These are phyloP conservation scores for Russula vinacea DNA, from an alignment of 768 basidiomycete species.

Conservation along the genomic window DNA sequence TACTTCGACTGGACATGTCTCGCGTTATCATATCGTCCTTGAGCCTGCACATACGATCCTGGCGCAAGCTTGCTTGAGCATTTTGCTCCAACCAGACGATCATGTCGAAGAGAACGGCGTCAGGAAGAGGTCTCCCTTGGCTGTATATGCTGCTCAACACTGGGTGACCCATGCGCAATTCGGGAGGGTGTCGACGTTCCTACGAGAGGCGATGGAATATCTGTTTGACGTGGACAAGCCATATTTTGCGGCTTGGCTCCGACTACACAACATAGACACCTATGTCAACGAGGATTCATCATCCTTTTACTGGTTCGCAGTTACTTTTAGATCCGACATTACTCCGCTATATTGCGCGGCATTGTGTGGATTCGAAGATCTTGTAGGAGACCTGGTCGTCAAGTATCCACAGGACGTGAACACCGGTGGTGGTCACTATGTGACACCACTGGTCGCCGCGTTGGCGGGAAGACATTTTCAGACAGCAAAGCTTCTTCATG, in stretches of 20 bases:
- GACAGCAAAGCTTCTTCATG: too few species aligned
- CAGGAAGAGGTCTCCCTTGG: background rate
- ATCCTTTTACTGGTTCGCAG: background rate
- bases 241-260: background rate
- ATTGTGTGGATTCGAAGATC: too few species aligned
- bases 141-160: background rate
- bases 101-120: too few species aligned
- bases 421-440: too few species aligned
- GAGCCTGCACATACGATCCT: background rate
- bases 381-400: too few species aligned
- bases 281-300: too few species aligned
- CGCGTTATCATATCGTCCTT: slow-evolving; percentile 1
- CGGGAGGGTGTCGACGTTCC: background rate
- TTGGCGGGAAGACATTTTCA: too few species aligned
- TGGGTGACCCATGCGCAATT: slow-evolving; percentile 4
- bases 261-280: background rate
- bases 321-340: too few species aligned
- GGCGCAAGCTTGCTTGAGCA: background rate
- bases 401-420: too few species aligned
- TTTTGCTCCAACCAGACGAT: background rate
- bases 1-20: background rate
- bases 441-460: too few species aligned
- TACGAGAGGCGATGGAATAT: background rate
- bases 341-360: too few species aligned
- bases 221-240: background rate